Conservation (phyloP, 768 basidiomycete species). For the Rossbeevera mucosa region DNA sequence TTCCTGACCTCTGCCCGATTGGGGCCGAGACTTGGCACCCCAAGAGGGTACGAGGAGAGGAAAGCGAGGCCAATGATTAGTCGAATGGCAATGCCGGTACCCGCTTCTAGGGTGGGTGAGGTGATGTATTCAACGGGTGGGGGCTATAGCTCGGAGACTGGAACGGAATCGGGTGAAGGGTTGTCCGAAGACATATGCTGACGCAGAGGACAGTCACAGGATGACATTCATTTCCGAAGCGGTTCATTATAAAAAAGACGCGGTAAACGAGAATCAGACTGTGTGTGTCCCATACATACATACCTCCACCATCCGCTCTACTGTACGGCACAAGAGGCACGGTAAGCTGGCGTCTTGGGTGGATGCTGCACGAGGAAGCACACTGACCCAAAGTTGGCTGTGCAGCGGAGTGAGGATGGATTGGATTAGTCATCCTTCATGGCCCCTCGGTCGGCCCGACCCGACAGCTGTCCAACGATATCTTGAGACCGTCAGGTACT, state of each 20-base stretch:
- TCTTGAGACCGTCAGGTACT: slow-evolving; percentile 23
- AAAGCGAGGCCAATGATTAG: slow-evolving; percentile 27
- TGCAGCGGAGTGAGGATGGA: slow-evolving; percentile 23
- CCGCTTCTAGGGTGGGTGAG: slow-evolving; percentile 19
- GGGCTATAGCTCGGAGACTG: slow-evolving; percentile 28
- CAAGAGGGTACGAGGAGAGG: slow-evolving; percentile 10
- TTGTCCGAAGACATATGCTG: slow-evolving; percentile 25
- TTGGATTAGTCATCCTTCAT: slow-evolving; percentile 30
- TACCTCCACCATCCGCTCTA: slow-evolving; percentile 13
- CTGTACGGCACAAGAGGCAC: slow-evolving; percentile 6
- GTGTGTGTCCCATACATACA: slow-evolving; percentile 11
- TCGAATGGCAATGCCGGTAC: slow-evolving; percentile 29
- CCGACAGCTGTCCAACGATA: slow-evolving; percentile 33
- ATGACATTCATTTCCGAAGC: slow-evolving; percentile 34
- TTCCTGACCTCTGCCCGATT: slow-evolving; percentile 13
- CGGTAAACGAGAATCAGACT: slow-evolving; percentile 8
- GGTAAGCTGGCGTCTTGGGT: slow-evolving; percentile 19
- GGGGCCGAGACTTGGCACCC: slow-evolving; percentile 22
- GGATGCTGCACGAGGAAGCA: slow-evolving; percentile 15
- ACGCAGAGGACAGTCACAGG: slow-evolving; percentile 24
- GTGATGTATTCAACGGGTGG: slow-evolving; percentile 14
- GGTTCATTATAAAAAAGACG: slow-evolving; percentile 27
- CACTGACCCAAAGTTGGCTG: slow-evolving; percentile 23
- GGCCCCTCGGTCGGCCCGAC: slow-evolving; percentile 32
- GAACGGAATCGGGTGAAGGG: slow-evolving; percentile 32